Evolutionary conservation across 352 stramenopile species (phyloP).

Genomic region (Phytopythium chamaehyphon): DNA sequence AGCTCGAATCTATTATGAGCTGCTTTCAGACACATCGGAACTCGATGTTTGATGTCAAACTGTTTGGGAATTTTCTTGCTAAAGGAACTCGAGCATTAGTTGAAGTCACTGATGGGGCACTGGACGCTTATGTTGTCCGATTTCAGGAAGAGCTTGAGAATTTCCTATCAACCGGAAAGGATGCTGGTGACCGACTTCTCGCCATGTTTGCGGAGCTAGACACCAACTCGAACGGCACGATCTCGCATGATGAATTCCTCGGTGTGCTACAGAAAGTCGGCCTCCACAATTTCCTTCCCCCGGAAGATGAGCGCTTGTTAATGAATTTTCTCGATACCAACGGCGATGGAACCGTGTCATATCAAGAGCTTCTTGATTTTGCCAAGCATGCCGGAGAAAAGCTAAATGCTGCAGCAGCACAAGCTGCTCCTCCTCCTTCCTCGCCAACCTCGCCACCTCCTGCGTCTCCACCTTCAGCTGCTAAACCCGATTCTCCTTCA

Average conservation of each 20-base stretch:
- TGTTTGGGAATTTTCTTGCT: slow-evolving; percentile 55
- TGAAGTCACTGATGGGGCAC: slow-evolving; percentile 21
- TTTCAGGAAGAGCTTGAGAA: slow-evolving; percentile 52
- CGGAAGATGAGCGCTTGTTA: slow-evolving; percentile 60
- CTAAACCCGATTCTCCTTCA: slow-evolving; percentile 6
- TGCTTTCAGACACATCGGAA: slow-evolving; percentile 45
- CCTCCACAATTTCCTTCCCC: slow-evolving; percentile 48
- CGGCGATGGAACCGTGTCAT: slow-evolving; percentile 55
- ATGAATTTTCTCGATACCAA: slow-evolving; percentile 71
- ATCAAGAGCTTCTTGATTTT: slow-evolving; percentile 67
- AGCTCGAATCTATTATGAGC: slow-evolving; percentile 48
- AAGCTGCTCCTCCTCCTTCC: not conserved
- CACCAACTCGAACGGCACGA: slow-evolving; percentile 40
- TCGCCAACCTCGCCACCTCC: slow-evolving; percentile 9
- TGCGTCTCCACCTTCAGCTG: not conserved
- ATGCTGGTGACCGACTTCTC: slow-evolving; percentile 38
- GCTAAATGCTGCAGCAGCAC: slow-evolving; percentile 18
- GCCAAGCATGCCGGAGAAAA: slow-evolving; percentile 37
- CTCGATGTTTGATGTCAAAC: slow-evolving; percentile 39
- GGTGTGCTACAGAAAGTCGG: slow-evolving; percentile 61
- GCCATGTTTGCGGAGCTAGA: slow-evolving; percentile 57
- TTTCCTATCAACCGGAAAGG: slow-evolving; percentile 55
- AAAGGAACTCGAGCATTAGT: slow-evolving; percentile 49
- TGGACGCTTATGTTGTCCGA: slow-evolving; percentile 55
- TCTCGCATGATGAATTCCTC: slow-evolving; percentile 63